Base-by-base conservation (phyloP, 306 rosid genomes). In the Cicer bijugum region DNA sequence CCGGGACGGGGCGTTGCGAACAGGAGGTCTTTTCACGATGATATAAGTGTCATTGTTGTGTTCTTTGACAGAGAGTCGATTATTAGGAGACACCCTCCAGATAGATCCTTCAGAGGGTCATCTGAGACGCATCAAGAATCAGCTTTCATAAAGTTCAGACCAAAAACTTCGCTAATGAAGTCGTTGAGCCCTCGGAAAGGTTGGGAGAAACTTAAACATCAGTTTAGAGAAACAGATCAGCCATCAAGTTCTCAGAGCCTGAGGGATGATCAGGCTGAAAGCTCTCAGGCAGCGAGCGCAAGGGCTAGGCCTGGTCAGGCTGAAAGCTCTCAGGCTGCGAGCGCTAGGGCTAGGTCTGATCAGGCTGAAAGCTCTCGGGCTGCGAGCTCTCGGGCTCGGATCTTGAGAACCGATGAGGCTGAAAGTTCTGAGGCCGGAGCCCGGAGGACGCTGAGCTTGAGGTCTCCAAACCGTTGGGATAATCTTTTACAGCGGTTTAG, bases 101-200 rank as follows among this genome's bases (percentile, higher is more conserved):
- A 33, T 33, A 2, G 0, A 2, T 12, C 66, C 11, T 59, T 20
- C 19, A 59, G 2, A 12, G 17, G 44, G 17, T 12, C 44, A 33
- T 0, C 9, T 33, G 0, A 0, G 6, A 0, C 0, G 2, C 5
- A 5, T 7, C 2, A 0, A 12, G 6, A 1, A 7, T 33, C 43
- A 0, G 17, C 0, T 0, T 23, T 58, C 6, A 5, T 1, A 28
- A 1, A 0, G 5, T 28, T 9, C 12, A 6, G 17, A 28, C 33
- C 33, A 28, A 58, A 4, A 8, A 0, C 2, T 58, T 0, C 9
- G 9, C 0, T 3, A 1, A 12, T 2, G n/a, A 4, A 1, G 7
- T 7, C 5, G 2, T 11, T 5, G 14, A 55, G 12, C 7, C 8
- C 15, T 23, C 8, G 4, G 42, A 28, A 28, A 28, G 35, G 35